These are phyloP conservation scores for Pleurotus ostreatus DNA, from an alignment of 768 basidiomycete species.

Conservation along the genomic window DNA sequence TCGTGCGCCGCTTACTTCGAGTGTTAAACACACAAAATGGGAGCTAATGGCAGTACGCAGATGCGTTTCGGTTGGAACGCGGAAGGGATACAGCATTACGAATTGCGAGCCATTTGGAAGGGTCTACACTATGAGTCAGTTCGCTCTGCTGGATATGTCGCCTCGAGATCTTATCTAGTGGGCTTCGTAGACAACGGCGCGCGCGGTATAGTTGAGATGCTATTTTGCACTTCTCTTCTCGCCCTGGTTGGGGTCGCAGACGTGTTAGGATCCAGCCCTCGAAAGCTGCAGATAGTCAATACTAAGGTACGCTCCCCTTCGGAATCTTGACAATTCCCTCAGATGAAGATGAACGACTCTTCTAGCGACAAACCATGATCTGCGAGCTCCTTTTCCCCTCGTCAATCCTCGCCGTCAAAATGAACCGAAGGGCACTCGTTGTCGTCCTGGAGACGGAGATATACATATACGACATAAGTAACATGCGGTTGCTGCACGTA, in stretches of 20 bases:
- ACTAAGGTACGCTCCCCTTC: constrained; percentile 68
- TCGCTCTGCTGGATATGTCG: neutral
- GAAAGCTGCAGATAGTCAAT: constrained; percentile 96
- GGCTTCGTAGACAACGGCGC: constrained; percentile 72
- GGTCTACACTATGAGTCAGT: constrained; percentile 92
- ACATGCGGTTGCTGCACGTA: constrained; percentile 96
- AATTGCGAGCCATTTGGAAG: constrained; percentile 98
- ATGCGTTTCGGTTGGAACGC: constrained; percentile 92
- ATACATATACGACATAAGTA: constrained; percentile 98
- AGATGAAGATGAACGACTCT: neutral
- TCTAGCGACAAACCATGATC: constrained; percentile 93
- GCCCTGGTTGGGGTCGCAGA: constrained; percentile 81
- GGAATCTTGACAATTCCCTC: neutral
- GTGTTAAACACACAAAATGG: neutral
- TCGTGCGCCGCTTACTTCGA: constrained; percentile 48
- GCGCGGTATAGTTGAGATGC: constrained; percentile 96
- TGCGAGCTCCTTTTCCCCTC: constrained; percentile 98
- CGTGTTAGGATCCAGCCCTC: constrained; percentile 52
- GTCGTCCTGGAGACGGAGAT: constrained; percentile 97
- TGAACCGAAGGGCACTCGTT: constrained; percentile 94
- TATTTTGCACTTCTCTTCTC: constrained; percentile 97
- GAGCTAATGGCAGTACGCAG: constrained; percentile 27
- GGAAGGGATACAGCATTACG: constrained; percentile 94
- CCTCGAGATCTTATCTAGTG: neutral
- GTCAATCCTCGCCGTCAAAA: constrained; percentile 93